These are phyloP conservation scores for Pholiota adiposa DNA, from an alignment of 1,284 basidiomycete species.

Conservation along the genomic window DNA sequence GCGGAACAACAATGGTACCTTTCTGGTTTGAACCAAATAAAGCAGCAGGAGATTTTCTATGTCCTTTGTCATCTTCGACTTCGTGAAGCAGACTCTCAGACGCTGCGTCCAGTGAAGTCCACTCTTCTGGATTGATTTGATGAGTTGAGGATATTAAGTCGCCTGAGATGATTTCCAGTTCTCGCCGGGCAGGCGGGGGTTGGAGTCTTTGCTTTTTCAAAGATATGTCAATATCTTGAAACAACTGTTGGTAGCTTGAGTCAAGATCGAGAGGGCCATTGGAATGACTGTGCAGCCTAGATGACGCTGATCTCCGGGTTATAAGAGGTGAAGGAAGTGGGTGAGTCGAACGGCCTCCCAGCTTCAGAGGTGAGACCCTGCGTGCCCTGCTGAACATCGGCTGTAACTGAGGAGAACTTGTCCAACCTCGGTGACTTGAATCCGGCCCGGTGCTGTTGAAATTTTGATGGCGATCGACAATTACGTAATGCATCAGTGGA, in stretches of 20 bases:
- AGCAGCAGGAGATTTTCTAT: constrained; percentile 80
- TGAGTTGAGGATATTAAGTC: constrained; percentile 27
- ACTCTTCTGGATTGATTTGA: constrained; percentile 20
- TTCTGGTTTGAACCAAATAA: constrained; percentile 74
- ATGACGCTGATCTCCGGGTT: constrained; percentile 15
- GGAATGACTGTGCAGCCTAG: constrained; percentile 26
- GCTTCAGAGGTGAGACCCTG: constrained; percentile 7
- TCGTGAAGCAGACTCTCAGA: constrained; percentile 37
- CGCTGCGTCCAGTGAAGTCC: constrained; percentile 23
- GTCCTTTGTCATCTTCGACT: constrained; percentile 35
- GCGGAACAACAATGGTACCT: constrained; percentile 71
- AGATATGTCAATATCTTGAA: constrained; percentile 70
- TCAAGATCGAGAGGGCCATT: constrained; percentile 64
- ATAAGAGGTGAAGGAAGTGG: background rate
- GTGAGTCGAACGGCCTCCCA: background rate
- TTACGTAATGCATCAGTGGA: constrained; percentile 1
- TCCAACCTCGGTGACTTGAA: background rate
- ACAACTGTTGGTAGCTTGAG: constrained; percentile 58
- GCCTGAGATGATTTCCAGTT: constrained; percentile 57
- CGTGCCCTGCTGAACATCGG: constrained; percentile 20
- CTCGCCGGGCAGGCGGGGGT: constrained; percentile 40
- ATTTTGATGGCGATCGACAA: constrained; percentile 3
- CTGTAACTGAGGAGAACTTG: background rate
- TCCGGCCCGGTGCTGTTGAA: constrained; percentile 6
- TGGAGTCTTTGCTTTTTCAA: constrained; percentile 48